Conservation (phyloP, 2,329 filamentous ascomycete genomes). For the Aspergillus sp. region DNA sequence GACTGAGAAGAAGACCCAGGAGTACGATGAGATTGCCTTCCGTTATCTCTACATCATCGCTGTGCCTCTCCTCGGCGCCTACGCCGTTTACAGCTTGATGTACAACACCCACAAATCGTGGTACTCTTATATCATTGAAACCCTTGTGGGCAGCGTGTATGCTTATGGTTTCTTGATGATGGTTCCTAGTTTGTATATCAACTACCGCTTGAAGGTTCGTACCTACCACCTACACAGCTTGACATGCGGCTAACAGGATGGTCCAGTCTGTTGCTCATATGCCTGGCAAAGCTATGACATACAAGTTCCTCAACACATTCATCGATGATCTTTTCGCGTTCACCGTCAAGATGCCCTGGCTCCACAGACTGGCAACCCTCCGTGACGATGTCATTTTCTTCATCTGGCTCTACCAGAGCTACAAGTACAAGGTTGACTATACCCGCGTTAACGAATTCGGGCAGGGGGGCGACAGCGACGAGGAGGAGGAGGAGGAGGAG, state of each 20-base stretch:
- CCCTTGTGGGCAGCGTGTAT: conserved; percentile 93
- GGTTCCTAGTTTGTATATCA: conserved; percentile 97
- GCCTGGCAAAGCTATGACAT: conserved; percentile 94
- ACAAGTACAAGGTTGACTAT: conserved; percentile 90
- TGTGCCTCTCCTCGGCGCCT: conserved; percentile 85
- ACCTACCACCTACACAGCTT: neutral
- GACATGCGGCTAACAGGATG: conserved; percentile 22
- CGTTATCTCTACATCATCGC: conserved; percentile 92
- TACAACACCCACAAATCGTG: conserved; percentile 97
- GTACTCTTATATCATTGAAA: conserved; percentile 96
- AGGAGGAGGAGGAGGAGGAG: conserved; percentile 48
- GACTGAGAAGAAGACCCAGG: conserved; percentile 96
- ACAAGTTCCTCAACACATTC: conserved; percentile 98
- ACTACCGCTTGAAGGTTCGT: conserved; percentile 86
- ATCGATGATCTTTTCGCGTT: conserved; percentile 99
- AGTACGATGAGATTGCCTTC: conserved; percentile 98
- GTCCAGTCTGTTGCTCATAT: conserved; percentile 80
- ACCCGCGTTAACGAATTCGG: conserved; percentile 95
- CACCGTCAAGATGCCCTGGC: conserved; percentile 97
- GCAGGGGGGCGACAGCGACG: conserved; percentile 92
- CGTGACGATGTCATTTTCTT: conserved; percentile 98
- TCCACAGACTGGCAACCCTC: conserved; percentile 89
- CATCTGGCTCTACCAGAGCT: conserved; percentile 93
- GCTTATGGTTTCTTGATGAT: conserved; percentile 99
- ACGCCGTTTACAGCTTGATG: conserved; percentile 86